phyloP scores from a whole-genome alignment of 192 early-diverging fungal genomes.

The Coemansia umbellata region DNA sequence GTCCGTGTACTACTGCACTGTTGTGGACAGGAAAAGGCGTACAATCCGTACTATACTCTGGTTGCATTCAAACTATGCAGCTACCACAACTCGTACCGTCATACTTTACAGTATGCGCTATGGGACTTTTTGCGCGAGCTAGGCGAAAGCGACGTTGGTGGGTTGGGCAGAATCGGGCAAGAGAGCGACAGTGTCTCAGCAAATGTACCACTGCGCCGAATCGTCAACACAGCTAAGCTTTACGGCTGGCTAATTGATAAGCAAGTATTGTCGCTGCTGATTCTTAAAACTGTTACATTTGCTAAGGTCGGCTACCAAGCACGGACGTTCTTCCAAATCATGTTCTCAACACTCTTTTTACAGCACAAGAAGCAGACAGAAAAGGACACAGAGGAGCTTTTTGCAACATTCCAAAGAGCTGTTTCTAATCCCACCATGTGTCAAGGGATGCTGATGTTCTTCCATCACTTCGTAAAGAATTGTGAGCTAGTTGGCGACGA shows the following conservation, averaged over 20 bases:
- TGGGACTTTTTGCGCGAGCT: constrained; percentile 93
- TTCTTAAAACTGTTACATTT: constrained; percentile 69
- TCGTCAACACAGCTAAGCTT: constrained; percentile 82
- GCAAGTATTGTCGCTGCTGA: constrained; percentile 66
- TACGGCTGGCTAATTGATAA: constrained; percentile 75
- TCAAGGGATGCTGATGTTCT: constrained; percentile 82
- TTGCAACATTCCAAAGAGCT: constrained; percentile 56
- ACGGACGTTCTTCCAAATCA: constrained; percentile 64
- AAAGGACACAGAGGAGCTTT: constrained; percentile 52
- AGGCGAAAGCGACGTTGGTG: constrained; percentile 75
- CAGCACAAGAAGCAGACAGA: constrained; percentile 53
- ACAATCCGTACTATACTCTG: constrained; percentile 93
- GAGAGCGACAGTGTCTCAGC: constrained; percentile 42
- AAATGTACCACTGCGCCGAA: constrained; percentile 61
- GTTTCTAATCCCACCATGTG: constrained; percentile 62
- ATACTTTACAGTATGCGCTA: constrained; percentile 91
- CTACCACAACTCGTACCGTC: constrained; percentile 71
- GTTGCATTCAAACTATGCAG: constrained; percentile 78
- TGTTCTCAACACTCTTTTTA: constrained; percentile 69
- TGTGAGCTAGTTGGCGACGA: constrained; percentile 59
- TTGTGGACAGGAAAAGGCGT: constrained; percentile 77
- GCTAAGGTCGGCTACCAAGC: constrained; percentile 59
- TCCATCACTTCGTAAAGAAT: constrained; percentile 68
- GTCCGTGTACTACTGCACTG: constrained; percentile 90
- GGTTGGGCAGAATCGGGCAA: constrained; percentile 49